Base-by-base conservation (phyloP, 108 stramenopile genomes). In the Cyclotella atomus region DNA sequence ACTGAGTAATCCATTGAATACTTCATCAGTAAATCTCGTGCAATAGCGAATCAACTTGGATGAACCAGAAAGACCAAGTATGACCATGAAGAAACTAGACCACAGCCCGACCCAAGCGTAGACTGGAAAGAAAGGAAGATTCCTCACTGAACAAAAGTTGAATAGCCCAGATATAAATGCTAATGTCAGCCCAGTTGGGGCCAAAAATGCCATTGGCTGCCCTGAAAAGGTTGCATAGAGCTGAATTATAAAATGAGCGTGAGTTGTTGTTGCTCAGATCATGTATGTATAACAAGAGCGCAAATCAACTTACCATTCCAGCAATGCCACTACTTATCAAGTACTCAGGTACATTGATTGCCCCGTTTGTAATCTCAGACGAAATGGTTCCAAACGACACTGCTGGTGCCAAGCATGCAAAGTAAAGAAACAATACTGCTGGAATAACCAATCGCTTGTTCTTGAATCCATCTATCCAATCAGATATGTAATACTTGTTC, bases 191-290 rank as follows among this genome's bases (percentile, higher is more conserved):
- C 98, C 98, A 20, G 98, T 99, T 9, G 97, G 97, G n/a, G 97
- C 98, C 46, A 97, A 83, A 83, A 99, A 97, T 49, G 95, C 88
- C 97, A 99, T 97, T 0, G 98, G 98, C 79, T 99, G 98, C 8
- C 98, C 98, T 46, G 89, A 77, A 21, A 97, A 65, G 15, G 95
- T 61, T 1, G 92, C 70, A 82, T 97, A 98, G 0, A 82, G 56
- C 88, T 89, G 32, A 14, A 34, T 38, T 8, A n/a, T n/a, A n/a
- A n/a, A n/a, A n/a, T n/a, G n/a, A n/a, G n/a, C n/a, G n/a, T n/a
- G n/a, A n/a, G n/a, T n/a, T n/a, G n/a, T n/a, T n/a, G n/a, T n/a
- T n/a, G n/a, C n/a, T n/a, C n/a, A n/a, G n/a, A n/a, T n/a, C n/a
- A n/a, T n/a, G n/a, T n/a, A n/a, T n/a, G n/a, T n/a, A n/a, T n/a